These are phyloP conservation scores for Neolentinus lepideus DNA, from an alignment of 1,284 basidiomycete species.

Conservation along the genomic window DNA sequence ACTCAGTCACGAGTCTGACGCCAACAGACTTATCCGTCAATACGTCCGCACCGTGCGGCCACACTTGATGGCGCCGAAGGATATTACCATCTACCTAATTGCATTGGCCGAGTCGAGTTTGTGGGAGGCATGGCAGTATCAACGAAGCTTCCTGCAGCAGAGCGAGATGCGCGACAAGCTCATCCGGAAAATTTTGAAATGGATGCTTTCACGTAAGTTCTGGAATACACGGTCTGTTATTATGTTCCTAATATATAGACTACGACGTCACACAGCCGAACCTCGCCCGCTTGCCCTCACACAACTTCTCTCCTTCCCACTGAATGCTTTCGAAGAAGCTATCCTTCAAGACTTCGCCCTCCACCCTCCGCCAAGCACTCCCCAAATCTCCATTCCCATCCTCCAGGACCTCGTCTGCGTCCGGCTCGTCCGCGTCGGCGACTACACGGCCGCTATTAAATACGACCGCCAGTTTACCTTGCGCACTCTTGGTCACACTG, in stretches of 20 bases:
- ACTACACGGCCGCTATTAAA: slow-evolving; percentile 66
- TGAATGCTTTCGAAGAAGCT: slow-evolving; percentile 55
- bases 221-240: neutral
- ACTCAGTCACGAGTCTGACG: slow-evolving; percentile 44
- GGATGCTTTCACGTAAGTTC: slow-evolving; percentile 61
- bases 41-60: slow-evolving; percentile 70
- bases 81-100: slow-evolving; percentile 58
- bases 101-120: slow-evolving; percentile 60
- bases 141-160: slow-evolving; percentile 56
- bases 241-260: neutral
- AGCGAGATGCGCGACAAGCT: slow-evolving; percentile 44
- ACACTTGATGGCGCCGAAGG: slow-evolving; percentile 52
- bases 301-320: slow-evolving; percentile 54
- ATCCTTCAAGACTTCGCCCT: slow-evolving; percentile 50
- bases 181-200: slow-evolving; percentile 54
- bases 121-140: slow-evolving; percentile 66
- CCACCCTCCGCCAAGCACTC: slow-evolving; percentile 42
- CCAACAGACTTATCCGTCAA: slow-evolving; percentile 49
- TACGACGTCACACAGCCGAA: slow-evolving; percentile 33
- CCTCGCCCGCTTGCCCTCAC: slow-evolving; percentile 49
- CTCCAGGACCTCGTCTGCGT: slow-evolving; percentile 80
- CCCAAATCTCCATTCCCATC: slow-evolving; percentile 42
- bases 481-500: slow-evolving; percentile 17
- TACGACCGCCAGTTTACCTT: slow-evolving; percentile 59
- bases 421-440: slow-evolving; percentile 70